phyloP scores from a whole-genome alignment of 371 early-diverging fungal species.

The Ordospora pajunii region DNA sequence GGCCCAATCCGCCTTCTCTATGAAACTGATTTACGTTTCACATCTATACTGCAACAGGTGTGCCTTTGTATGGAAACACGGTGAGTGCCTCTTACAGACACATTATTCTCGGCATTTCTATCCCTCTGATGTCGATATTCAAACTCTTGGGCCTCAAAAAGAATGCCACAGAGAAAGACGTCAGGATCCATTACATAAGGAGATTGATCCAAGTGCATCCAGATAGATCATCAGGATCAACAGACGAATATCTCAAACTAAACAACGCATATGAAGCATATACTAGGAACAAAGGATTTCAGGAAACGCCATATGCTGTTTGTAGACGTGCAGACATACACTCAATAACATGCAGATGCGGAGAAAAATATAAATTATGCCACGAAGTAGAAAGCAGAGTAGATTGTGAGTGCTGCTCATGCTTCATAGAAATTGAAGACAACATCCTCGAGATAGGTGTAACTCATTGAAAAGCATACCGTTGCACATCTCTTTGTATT shows the following conservation, averaged over 20 bases:
- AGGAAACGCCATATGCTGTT: neutral
- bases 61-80: too few species aligned
- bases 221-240: neutral
- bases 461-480: too few species aligned
- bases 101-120: too few species aligned
- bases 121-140: slow-evolving; percentile 19
- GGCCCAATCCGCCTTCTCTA: neutral
- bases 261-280: slow-evolving; percentile 22
- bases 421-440: slow-evolving; percentile 39
- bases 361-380: slow-evolving; percentile 8
- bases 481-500: too few species aligned
- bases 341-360: slow-evolving; percentile 25
- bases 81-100: too few species aligned
- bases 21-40: neutral
- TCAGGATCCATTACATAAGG: slow-evolving; percentile 6
- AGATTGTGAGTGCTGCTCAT: slow-evolving; percentile 43
- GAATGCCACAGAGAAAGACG: neutral
- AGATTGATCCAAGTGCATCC: slow-evolving; percentile 21
- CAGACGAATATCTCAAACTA: slow-evolving; percentile 7
- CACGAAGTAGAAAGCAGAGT: slow-evolving; percentile 4
- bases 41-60: too few species aligned
- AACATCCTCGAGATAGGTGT: neutral
- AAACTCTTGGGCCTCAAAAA: slow-evolving; percentile 6
- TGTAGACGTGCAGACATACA: neutral
- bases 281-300: neutral